Evolutionary conservation across 2,329 filamentous ascomycete genomes (phyloP).

Genomic region (Teratosphaeria destructans): DNA sequence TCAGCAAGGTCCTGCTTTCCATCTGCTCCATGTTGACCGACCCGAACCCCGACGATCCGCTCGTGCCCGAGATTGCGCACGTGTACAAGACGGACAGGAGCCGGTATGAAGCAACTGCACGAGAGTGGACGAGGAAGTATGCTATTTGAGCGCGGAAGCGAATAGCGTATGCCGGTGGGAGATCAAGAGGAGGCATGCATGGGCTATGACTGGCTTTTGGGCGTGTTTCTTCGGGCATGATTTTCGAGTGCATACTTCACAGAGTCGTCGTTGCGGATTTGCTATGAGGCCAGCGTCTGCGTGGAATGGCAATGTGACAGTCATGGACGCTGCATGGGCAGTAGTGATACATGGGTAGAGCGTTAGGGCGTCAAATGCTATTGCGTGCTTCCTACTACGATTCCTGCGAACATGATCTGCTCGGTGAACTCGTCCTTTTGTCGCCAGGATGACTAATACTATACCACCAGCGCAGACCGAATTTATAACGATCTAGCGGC

Average conservation of each 20-base stretch:
- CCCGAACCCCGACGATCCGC: conserved; percentile 96
- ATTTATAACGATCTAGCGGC: neutral
- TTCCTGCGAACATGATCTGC: neutral
- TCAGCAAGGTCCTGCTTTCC: conserved; percentile 94
- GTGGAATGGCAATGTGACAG: neutral
- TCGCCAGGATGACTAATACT: neutral
- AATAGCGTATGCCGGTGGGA: neutral
- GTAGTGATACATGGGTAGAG: conserved; percentile 1
- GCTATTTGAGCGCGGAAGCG: conserved; percentile 54
- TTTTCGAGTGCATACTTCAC: neutral
- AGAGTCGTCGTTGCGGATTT: neutral
- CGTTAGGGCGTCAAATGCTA: neutral
- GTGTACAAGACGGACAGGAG: conserved; percentile 98
- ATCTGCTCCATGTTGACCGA: conserved; percentile 99
- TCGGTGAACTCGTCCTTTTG: neutral
- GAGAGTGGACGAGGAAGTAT: conserved; percentile 99
- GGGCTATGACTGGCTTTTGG: neutral
- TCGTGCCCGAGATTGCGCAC: conserved; percentile 97
- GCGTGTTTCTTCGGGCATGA: neutral
- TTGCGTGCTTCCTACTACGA: neutral
- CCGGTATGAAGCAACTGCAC: conserved; percentile 89
- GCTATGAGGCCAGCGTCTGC: neutral
- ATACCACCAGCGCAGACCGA: neutral
- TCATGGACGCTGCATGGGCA: conserved; percentile 3
- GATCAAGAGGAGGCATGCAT: neutral